phyloP scores from a whole-genome alignment of 1,284 basidiomycete genomes.

The Ceratobasidium sp. region DNA sequence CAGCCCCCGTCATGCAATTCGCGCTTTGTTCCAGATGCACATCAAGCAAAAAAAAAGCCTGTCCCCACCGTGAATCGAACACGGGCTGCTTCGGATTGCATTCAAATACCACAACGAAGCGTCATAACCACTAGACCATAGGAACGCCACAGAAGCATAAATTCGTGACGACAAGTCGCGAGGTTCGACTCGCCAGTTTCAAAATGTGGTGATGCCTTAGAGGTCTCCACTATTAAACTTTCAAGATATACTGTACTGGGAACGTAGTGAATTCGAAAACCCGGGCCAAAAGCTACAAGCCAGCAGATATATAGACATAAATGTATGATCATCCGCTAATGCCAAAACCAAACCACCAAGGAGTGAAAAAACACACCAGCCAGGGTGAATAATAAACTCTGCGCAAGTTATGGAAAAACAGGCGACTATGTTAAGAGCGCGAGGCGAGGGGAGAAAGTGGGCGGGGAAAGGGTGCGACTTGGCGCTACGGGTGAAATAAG shows the following conservation, averaged over 20 bases:
- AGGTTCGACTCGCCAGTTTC: too few species aligned
- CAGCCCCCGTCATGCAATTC: too few species aligned
- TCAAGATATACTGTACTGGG: neutral
- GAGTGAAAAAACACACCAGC: conserved; percentile 17
- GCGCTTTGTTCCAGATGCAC: neutral
- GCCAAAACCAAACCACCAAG: conserved; percentile 7
- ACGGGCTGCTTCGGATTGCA: conserved; percentile 43
- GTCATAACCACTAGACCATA: conserved; percentile 44
- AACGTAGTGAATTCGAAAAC: conserved; percentile 16
- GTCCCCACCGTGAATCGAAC: conserved; percentile 44
- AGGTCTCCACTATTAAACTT: neutral
- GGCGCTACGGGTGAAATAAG: conserved; percentile 32
- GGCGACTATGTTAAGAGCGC: neutral
- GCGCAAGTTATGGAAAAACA: neutral
- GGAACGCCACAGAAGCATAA: neutral
- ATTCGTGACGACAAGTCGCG: too few species aligned
- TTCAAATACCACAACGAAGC: conserved; percentile 37
- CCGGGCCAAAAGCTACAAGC: conserved; percentile 4
- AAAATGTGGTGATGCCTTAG: too few species aligned
- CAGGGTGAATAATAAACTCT: conserved; percentile 21
- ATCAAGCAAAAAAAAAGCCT: neutral
- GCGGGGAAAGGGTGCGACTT: conserved; percentile 9
- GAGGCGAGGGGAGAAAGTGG: neutral
- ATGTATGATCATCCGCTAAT: conserved; percentile 12
- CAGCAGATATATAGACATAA: conserved; percentile 13